Evolutionary conservation across 768 basidiomycete genomes (phyloP).

Genomic region (Tubosaeta sp.): DNA sequence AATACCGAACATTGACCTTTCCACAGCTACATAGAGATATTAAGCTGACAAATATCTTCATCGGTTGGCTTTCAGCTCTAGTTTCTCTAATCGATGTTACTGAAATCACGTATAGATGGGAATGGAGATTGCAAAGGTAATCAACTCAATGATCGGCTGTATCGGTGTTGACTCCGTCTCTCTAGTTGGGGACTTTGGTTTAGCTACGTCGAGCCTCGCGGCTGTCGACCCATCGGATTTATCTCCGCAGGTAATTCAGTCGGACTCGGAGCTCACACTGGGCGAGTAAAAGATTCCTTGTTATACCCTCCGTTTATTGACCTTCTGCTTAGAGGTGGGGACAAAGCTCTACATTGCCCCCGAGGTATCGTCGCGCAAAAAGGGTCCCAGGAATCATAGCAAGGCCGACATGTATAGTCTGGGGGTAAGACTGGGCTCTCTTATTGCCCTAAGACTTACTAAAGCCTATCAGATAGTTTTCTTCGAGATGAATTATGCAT

Average conservation of each 20-base stretch:
- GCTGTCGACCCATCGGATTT: slow-evolving; percentile 74
- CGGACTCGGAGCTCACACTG: slow-evolving; percentile 71
- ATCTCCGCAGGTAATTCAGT: slow-evolving; percentile 38
- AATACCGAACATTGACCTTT: slow-evolving; percentile 10
- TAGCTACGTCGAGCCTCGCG: slow-evolving; percentile 79
- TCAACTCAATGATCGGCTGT: not conserved
- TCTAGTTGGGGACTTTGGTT: slow-evolving; percentile 86
- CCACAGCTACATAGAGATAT: slow-evolving; percentile 81
- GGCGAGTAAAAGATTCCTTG: slow-evolving; percentile 36
- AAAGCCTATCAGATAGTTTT: slow-evolving; percentile 70
- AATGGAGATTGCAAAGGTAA: slow-evolving; percentile 80
- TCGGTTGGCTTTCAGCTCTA: slow-evolving; percentile 48
- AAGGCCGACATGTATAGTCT: slow-evolving; percentile 96
- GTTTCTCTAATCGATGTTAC: not conserved
- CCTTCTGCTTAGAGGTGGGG: slow-evolving; percentile 64
- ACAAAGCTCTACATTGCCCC: slow-evolving; percentile 92
- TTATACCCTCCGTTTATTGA: not conserved
- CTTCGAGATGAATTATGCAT: slow-evolving; percentile 92
- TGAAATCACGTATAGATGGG: slow-evolving; percentile 46
- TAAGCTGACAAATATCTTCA: slow-evolving; percentile 92
- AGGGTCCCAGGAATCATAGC: slow-evolving; percentile 67
- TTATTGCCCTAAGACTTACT: not conserved
- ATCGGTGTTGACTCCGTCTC: not conserved
- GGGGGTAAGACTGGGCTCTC: slow-evolving; percentile 52
- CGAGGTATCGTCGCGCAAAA: slow-evolving; percentile 67